phyloP scores from a whole-genome alignment of 768 basidiomycete genomes.

The Kondoa malvinella region DNA sequence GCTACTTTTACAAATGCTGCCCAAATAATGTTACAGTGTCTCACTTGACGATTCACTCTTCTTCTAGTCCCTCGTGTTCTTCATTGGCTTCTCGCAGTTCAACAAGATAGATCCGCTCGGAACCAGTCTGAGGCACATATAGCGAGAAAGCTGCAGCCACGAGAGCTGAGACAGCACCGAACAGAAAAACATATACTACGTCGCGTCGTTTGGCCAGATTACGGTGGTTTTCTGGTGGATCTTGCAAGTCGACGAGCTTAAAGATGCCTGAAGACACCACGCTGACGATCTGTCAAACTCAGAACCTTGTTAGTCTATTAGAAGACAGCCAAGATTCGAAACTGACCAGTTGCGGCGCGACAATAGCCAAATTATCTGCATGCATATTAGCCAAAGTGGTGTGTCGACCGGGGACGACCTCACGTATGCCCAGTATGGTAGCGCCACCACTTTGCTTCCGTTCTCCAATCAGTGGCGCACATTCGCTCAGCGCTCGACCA shows the following conservation, averaged over 20 bases:
- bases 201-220: slow-evolving; percentile 26
- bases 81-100: slow-evolving; percentile 12
- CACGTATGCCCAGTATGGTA: slow-evolving; percentile 31
- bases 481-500: slow-evolving; percentile 17
- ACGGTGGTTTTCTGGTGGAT: background rate
- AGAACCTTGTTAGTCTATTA: background rate
- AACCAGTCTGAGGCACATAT: slow-evolving; percentile 18
- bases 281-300: slow-evolving; percentile 27
- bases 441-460: slow-evolving; percentile 18
- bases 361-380: slow-evolving; percentile 36
- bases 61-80: too few species aligned
- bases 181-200: slow-evolving; percentile 36
- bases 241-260: slow-evolving; percentile 29
- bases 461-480: slow-evolving; percentile 25
- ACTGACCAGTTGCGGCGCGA: slow-evolving; percentile 37
- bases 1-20: background rate
- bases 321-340: background rate
- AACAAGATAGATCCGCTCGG: slow-evolving; percentile 17
- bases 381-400: slow-evolving; percentile 32
- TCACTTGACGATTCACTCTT: too few species aligned
- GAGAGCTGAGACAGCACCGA: slow-evolving; percentile 35
- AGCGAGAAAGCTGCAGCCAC: slow-evolving; percentile 20
- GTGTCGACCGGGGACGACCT: slow-evolving; percentile 11
- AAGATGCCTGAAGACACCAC: slow-evolving; percentile 36
- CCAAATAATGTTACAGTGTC: background rate